Percentiles rank a stretch among this genome's conserved stretches.
Conservation (phyloP, 2,329 filamentous ascomycete species). For the Beauveria caledonica region DNA sequence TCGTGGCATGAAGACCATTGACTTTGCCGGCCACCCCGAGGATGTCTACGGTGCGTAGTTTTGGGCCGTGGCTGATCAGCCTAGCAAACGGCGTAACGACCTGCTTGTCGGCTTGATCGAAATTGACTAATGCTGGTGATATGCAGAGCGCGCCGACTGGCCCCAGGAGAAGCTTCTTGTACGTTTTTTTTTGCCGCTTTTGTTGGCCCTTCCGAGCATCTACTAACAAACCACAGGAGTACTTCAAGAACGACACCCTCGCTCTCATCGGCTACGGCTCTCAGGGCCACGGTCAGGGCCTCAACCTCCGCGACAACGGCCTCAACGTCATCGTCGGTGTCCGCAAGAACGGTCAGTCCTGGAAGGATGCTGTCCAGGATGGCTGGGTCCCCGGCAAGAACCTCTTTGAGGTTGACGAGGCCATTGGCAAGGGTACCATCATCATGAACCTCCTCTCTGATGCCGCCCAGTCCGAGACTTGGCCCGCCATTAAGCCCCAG, state of each 20-base stretch:
- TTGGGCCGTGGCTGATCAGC: background rate
- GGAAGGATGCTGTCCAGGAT: conserved; percentile 95
- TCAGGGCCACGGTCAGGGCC: conserved; percentile 96
- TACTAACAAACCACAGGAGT: conserved; percentile 53
- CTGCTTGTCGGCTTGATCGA: background rate
- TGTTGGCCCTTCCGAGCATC: conserved; percentile 4
- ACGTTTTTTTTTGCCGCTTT: background rate
- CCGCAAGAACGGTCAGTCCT: conserved; percentile 95
- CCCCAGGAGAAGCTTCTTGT: conserved; percentile 95
- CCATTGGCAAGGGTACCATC: conserved; percentile 86
- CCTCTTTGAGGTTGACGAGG: conserved; percentile 96
- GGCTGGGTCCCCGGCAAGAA: conserved; percentile 98
- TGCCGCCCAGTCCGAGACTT: conserved; percentile 97
- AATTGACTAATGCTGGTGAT: conserved; percentile 20
- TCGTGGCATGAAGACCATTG: conserved; percentile 94
- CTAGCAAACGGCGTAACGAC: background rate
- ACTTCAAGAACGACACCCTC: conserved; percentile 99
- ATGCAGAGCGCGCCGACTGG: conserved; percentile 91
- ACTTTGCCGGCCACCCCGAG: conserved; percentile 95
- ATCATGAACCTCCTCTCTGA: conserved; percentile 99
- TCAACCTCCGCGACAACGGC: conserved; percentile 99
- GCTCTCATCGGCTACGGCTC: conserved; percentile 98
- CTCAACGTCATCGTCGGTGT: conserved; percentile 99
- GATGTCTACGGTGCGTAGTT: conserved; percentile 70
- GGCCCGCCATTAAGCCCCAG: conserved; percentile 96